Evolutionary conservation across 2,329 filamentous ascomycete species (phyloP).

Genomic region (Polychaeton citri): DNA sequence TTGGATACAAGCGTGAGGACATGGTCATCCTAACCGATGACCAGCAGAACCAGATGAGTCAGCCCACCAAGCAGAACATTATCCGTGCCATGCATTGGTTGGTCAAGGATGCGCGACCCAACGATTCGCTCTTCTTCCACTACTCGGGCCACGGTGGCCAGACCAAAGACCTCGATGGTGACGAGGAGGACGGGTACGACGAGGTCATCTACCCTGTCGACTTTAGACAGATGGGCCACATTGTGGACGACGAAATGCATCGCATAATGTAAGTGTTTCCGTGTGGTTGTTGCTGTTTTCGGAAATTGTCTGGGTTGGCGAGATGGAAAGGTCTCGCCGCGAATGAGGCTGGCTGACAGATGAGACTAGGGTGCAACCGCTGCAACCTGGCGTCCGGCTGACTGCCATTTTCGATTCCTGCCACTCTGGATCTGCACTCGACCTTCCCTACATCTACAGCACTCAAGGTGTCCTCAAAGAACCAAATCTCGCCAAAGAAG

Average conservation of each 20-base stretch:
- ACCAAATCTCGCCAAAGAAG: slow-evolving; percentile 69
- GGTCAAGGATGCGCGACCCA: slow-evolving; percentile 80
- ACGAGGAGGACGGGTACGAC: slow-evolving; percentile 70
- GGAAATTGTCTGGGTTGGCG: background rate
- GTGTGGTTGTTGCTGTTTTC: too few species aligned
- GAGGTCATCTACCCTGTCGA: slow-evolving; percentile 78
- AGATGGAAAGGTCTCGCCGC: too few species aligned
- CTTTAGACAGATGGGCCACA: slow-evolving; percentile 65
- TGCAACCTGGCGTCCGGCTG: slow-evolving; percentile 70
- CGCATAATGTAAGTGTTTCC: slow-evolving; percentile 46
- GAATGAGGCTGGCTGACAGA: slow-evolving; percentile 8
- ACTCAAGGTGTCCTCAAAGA: slow-evolving; percentile 71
- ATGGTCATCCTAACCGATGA: slow-evolving; percentile 97
- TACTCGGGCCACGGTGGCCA: slow-evolving; percentile 86
- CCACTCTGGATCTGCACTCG: slow-evolving; percentile 64
- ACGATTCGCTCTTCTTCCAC: slow-evolving; percentile 95
- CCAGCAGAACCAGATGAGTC: slow-evolving; percentile 93
- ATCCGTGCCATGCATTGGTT: slow-evolving; percentile 95
- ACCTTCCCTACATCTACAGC: slow-evolving; percentile 68
- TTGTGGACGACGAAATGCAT: slow-evolving; percentile 75
- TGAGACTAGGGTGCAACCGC: slow-evolving; percentile 45
- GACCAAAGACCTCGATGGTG: slow-evolving; percentile 63
- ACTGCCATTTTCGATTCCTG: slow-evolving; percentile 75
- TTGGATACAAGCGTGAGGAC: slow-evolving; percentile 85
- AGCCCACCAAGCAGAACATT: slow-evolving; percentile 92